Conservation (phyloP, 169 alveolate genomes). For the Eimeria necatrix region DNA sequence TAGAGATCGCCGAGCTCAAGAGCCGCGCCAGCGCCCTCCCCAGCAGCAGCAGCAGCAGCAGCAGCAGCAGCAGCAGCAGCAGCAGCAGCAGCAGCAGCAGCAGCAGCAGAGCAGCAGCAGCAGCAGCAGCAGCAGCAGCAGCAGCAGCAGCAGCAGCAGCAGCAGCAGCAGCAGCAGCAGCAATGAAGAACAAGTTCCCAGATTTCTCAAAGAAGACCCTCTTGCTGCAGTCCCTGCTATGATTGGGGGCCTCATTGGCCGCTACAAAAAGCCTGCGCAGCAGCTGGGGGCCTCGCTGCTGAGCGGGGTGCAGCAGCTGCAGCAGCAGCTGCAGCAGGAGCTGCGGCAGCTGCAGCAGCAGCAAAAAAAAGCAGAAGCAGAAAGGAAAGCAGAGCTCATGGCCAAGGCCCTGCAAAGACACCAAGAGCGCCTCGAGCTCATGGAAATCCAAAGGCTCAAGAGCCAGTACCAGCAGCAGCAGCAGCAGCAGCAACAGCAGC, state of each 20-base stretch:
- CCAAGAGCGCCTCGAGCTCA: background rate
- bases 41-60: background rate
- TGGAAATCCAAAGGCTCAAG: background rate
- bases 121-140: background rate
- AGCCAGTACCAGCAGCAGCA: background rate
- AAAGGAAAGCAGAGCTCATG: background rate
- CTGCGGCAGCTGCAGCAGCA: slow-evolving; percentile 18
- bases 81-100: background rate
- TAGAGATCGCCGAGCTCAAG: background rate
- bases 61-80: background rate
- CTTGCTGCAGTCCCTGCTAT: background rate
- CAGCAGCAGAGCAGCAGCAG: background rate
- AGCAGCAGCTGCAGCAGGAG: slow-evolving; percentile 10
- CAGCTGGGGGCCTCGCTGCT: slow-evolving; percentile 9
- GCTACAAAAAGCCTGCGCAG: background rate
- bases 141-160: background rate
- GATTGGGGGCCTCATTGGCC: background rate
- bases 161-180: background rate
- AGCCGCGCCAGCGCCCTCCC: background rate
- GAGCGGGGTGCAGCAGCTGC: background rate
- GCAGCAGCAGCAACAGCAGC: background rate
- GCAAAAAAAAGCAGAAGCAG: background rate
- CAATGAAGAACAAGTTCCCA: background rate
- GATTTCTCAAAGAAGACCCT: background rate
- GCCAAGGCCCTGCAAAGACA: background rate